These are phyloP conservation scores for Westerdykella aurantiaca DNA, from an alignment of 2,329 filamentous ascomycete genomes.

Conservation along the genomic window DNA sequence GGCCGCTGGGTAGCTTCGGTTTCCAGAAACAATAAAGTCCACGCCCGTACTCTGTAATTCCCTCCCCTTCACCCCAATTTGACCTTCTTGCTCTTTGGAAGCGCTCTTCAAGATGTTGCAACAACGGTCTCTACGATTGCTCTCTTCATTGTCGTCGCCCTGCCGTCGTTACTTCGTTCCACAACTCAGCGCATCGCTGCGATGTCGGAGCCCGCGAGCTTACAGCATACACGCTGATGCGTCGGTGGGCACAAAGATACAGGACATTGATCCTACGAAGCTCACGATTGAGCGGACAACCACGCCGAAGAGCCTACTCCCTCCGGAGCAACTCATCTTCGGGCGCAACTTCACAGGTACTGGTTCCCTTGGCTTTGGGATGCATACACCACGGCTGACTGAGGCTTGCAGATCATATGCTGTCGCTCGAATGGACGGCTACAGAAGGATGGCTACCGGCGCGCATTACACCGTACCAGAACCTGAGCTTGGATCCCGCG, in stretches of 20 bases:
- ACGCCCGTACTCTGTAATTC: conserved; percentile 11
- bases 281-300: conserved; percentile 69
- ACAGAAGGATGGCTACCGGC: conserved; percentile 76
- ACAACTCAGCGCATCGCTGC: conserved; percentile 36
- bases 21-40: conserved; percentile 13
- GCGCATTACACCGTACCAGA: conserved; percentile 88
- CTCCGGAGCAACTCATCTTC: conserved; percentile 80
- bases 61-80: conserved; percentile 10
- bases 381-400: conserved; percentile 10
- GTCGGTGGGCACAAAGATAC: conserved; percentile 49
- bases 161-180: conserved; percentile 21
- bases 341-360: conserved; percentile 84
- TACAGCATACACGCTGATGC: conserved; percentile 48
- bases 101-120: conserved; percentile 31
- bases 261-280: conserved; percentile 69
- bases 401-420: conserved; percentile 78
- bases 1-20: conserved; percentile 1
- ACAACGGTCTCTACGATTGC: conserved; percentile 29
- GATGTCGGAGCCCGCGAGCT: conserved; percentile 42
- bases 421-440: conserved; percentile 88
- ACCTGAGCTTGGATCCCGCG: conserved; percentile 90
- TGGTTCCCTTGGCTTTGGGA: conserved; percentile 4
- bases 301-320: conserved; percentile 66
- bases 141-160: conserved; percentile 29
- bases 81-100: conserved; percentile 2